Conservation (phyloP, 2,329 filamentous ascomycete species). For the Rhynchosporium graminicola region DNA sequence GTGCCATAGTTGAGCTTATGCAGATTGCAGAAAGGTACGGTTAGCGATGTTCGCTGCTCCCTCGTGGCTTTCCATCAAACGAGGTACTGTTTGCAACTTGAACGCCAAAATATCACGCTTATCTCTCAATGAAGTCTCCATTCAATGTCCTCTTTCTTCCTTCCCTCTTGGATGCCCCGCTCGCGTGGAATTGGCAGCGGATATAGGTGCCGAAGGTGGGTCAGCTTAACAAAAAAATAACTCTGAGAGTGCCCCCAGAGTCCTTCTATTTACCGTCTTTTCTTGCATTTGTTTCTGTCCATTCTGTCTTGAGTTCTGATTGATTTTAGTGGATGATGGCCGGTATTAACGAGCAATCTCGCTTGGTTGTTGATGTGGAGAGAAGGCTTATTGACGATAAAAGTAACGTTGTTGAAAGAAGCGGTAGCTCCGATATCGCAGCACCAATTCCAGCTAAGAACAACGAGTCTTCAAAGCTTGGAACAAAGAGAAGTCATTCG, state of each 20-base stretch:
- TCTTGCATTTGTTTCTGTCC: background rate
- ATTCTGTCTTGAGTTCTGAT: background rate
- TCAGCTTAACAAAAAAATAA: background rate
- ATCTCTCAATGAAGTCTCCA: background rate
- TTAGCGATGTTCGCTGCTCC: background rate
- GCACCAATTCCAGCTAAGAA: conserved; percentile 2
- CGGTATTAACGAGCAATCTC: background rate
- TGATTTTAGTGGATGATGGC: conserved; percentile 4
- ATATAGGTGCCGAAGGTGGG: conserved; percentile 8
- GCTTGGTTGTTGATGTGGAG: conserved; percentile 15
- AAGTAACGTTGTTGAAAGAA: background rate
- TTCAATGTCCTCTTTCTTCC: conserved; percentile 1
- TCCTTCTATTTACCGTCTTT: background rate
- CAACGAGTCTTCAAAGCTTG: background rate
- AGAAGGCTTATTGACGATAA: conserved; percentile 14
- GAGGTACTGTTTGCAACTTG: conserved; percentile 5
- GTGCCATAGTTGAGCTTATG: background rate
- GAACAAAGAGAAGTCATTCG: background rate
- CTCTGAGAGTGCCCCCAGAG: background rate
- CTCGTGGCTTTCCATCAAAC: background rate
- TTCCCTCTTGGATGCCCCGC: conserved; percentile 5
- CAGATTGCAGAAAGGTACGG: background rate
- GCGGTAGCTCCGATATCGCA: conserved; percentile 6
- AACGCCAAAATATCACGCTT: background rate
- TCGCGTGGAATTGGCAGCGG: background rate